Evolutionary conservation across 371 early-diverging fungal genomes (phyloP).

Genomic region (Gilbertella persicaria): DNA sequence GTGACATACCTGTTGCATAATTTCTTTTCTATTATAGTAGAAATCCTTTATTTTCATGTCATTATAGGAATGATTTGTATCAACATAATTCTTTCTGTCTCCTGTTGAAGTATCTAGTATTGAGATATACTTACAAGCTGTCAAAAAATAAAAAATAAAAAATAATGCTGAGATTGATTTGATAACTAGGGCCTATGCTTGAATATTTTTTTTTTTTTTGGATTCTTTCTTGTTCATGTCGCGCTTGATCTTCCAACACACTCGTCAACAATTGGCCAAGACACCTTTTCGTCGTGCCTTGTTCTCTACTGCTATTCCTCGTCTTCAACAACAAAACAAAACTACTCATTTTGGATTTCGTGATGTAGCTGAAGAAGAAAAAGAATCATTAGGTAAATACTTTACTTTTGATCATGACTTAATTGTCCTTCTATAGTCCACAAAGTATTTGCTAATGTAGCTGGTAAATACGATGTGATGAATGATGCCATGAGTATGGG

Average conservation of each 20-base stretch:
- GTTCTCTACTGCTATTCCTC: slow-evolving; percentile 9
- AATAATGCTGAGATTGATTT: no score
- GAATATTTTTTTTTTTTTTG: no score
- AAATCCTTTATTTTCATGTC: no score
- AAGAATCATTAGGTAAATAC: slow-evolving; percentile 77
- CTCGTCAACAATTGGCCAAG: neutral
- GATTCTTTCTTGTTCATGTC: no score
- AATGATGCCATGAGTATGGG: slow-evolving; percentile 96
- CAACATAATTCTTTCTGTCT: no score
- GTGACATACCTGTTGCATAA: no score
- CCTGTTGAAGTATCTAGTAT: no score
- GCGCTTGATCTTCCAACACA: slow-evolving; percentile 8
- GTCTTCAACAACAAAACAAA: slow-evolving; percentile 22
- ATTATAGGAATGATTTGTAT: no score
- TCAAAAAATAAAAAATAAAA: no score
- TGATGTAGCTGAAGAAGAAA: slow-evolving; percentile 80
- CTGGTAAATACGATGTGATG: slow-evolving; percentile 94
- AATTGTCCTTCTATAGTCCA: slow-evolving; percentile 60
- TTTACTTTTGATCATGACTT: neutral
- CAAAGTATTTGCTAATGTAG: slow-evolving; percentile 91
- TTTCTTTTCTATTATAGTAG: no score
- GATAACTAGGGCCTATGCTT: no score
- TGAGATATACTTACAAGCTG: no score
- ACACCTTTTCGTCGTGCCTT: slow-evolving; percentile 4
- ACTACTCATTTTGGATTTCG: slow-evolving; percentile 92